Percentiles rank a stretch among this genome's conserved stretches.
phyloP scores from a whole-genome alignment of 2,329 filamentous ascomycete genomes.

The Penicillium sclerotiorum region DNA sequence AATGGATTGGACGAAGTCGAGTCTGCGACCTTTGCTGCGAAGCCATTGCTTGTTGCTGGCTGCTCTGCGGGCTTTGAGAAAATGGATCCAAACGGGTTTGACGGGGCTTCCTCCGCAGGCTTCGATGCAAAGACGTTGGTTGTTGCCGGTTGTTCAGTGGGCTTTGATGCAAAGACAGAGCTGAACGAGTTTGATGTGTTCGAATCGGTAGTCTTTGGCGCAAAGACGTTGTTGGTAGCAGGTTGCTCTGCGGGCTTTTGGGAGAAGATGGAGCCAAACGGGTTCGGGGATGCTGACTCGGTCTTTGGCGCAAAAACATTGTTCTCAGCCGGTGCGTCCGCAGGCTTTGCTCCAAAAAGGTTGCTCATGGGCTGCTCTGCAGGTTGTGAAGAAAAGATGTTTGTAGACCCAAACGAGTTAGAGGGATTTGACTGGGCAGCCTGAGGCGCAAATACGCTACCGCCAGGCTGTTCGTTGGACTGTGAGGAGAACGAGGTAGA shows the following conservation, averaged over 20 bases:
- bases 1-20: slow-evolving; percentile 15
- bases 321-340: no score
- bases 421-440: neutral
- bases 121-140: neutral
- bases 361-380: no score
- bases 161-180: neutral
- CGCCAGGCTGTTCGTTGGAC: no score
- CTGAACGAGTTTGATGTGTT: no score
- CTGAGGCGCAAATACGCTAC: no score
- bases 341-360: no score
- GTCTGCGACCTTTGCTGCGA: neutral
- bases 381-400: no score
- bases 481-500: slow-evolving; percentile 14
- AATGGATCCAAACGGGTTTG: neutral
- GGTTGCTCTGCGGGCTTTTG: no score
- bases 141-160: neutral
- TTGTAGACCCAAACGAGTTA: slow-evolving; percentile 21
- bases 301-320: no score
- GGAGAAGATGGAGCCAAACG: no score
- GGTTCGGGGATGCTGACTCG: no score
- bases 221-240: no score
- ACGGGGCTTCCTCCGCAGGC: neutral
- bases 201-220: slow-evolving; percentile 14
- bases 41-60: neutral
- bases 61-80: neutral